Base-by-base conservation (phyloP, 1,284 basidiomycete genomes). In the Papiliotrema terrestris region DNA sequence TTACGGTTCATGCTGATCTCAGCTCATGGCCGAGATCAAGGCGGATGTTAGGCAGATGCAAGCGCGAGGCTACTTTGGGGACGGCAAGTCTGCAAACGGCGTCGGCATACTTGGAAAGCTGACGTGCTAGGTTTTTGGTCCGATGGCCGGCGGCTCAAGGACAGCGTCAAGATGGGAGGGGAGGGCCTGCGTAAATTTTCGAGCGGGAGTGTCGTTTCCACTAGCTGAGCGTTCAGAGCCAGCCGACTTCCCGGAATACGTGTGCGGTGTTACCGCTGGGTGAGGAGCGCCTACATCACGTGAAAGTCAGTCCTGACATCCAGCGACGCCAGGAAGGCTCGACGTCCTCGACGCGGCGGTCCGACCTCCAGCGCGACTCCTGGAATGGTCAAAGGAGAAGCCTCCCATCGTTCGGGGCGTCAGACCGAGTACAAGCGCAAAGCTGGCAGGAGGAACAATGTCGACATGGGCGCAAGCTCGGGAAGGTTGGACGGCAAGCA, bases 21-120 rank as follows among this genome's bases (percentile, higher is more conserved):
- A 73, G 72, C 63, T 75, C 23, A 75, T 71, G 56, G 60, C 58
- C 1, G 72, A 71, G 9, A 73, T 77, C 61, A 72, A 71, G 54
- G 58, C 57, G 2, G 74, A 76, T 43, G 74, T 75, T 0, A 50
- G 54, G 13, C 49, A 57, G 19, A 61, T 75, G 61, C 74, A 73
- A 46, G 59, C 60, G 1, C 54, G 61, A 42, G 74, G 75, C 4
- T 65, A 77, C 51, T 76, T 62, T 48, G 75, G 75, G 5, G 75
- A 77, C 50, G 75, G 75, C 71, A 9, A 51, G 67, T 56, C n/a
- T n/a, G n/a, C n/a, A n/a, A n/a, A n/a, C n/a, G n/a, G n/a, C n/a
- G n/a, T n/a, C n/a, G 13, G 15, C 13, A 19, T 3, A 19, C 5
- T 17, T 32, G 39, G 37, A 20, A 4, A 29, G 45, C 47, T 32